Conservation (phyloP, 257 asterid genomes). For the Solanum clarkiae region DNA sequence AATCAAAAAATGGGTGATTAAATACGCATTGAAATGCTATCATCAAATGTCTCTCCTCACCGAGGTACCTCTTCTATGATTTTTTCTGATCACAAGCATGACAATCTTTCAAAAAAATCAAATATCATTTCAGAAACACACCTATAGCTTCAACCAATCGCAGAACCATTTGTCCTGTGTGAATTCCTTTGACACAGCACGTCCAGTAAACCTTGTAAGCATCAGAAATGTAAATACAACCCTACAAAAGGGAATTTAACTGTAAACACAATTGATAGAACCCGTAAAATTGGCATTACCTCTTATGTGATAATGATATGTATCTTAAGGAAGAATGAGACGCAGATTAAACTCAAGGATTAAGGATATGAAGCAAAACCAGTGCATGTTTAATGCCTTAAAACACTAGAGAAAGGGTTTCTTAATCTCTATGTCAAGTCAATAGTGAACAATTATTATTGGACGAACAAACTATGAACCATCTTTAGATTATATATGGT, state of each 20-base stretch:
- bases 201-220: constrained; percentile 93
- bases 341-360: not conserved
- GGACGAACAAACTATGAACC: too few relatives aligned
- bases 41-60: not conserved
- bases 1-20: not conserved
- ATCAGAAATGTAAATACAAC: constrained; percentile 75
- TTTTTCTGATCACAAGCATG: not conserved
- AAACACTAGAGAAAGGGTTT: not conserved
- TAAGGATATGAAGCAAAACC: not conserved
- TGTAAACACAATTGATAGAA: not conserved
- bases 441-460: too few relatives aligned
- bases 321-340: not conserved
- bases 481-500: not conserved
- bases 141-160: constrained; percentile 91
- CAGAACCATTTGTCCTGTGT: constrained; percentile 85
- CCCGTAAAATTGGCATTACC: not conserved
- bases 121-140: constrained; percentile 21
- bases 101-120: not conserved
- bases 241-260: constrained; percentile 25
- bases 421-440: too few relatives aligned
- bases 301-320: not conserved
- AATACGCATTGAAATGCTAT: not conserved
- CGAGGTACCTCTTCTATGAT: not conserved
- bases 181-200: constrained; percentile 71
- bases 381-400: not conserved